phyloP scores from a whole-genome alignment of 108 stramenopile genomes.

The Cylindrotheca closterium region DNA sequence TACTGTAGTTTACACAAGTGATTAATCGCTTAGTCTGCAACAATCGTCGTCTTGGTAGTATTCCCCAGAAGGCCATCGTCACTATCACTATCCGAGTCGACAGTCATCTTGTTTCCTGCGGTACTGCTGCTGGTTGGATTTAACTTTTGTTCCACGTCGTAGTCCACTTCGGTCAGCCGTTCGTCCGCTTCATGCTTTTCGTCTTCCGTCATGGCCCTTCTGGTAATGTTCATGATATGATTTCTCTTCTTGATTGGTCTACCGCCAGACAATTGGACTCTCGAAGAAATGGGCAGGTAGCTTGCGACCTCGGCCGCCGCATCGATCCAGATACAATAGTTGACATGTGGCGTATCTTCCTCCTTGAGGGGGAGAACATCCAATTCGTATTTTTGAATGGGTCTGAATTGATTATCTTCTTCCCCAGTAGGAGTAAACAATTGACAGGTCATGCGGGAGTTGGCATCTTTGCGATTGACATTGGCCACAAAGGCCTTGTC shows the following conservation, averaged over 20 bases:
- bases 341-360: slow-evolving; percentile 64
- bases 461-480: slow-evolving; percentile 59
- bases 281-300: slow-evolving; percentile 70
- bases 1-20: too few species aligned
- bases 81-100: neutral
- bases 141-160: slow-evolving; percentile 42
- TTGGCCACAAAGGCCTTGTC: slow-evolving; percentile 68
- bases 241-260: slow-evolving; percentile 46
- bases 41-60: slow-evolving; percentile 32
- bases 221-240: slow-evolving; percentile 35
- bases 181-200: slow-evolving; percentile 59
- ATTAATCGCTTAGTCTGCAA: slow-evolving; percentile 24
- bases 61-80: slow-evolving; percentile 14
- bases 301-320: slow-evolving; percentile 26
- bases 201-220: slow-evolving; percentile 42
- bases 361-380: slow-evolving; percentile 82
- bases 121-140: neutral
- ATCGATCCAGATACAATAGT: slow-evolving; percentile 68
- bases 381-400: slow-evolving; percentile 75
- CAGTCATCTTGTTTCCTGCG: neutral
- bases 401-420: slow-evolving; percentile 31
- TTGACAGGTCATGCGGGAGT: slow-evolving; percentile 79
- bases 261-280: slow-evolving; percentile 79
- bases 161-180: slow-evolving; percentile 68
- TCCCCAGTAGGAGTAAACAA: slow-evolving; percentile 49